Evolutionary conservation across 495 filamentous ascomycete species (phyloP).

Genomic region (Penicillium psychrofluorescens): DNA sequence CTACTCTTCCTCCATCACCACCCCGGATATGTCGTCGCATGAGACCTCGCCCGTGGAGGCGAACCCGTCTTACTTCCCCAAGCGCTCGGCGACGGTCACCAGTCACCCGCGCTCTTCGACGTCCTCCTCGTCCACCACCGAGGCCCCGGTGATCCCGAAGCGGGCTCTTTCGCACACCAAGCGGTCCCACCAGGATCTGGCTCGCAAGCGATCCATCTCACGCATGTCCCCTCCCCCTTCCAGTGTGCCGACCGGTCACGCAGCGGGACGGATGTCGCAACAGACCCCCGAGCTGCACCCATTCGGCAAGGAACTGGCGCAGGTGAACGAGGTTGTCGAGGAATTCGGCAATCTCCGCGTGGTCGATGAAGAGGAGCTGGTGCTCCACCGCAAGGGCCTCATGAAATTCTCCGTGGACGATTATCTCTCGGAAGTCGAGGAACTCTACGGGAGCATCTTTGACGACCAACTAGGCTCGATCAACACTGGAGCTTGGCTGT

Average conservation of each 20-base stretch:
- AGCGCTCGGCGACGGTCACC: conserved; percentile 34
- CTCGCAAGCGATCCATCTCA: conserved; percentile 59
- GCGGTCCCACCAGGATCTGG: conserved; percentile 58
- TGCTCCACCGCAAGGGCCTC: conserved; percentile 58
- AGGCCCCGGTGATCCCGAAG: conserved; percentile 61
- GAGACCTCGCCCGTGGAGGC: conserved; percentile 55
- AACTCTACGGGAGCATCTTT: conserved; percentile 50
- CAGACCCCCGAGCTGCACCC: conserved; percentile 31
- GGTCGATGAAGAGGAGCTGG: conserved; percentile 66
- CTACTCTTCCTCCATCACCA: conserved; percentile 53
- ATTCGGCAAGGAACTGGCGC: conserved; percentile 44
- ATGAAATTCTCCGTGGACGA: conserved; percentile 71
- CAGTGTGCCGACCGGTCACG: conserved; percentile 23
- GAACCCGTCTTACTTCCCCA: conserved; percentile 73
- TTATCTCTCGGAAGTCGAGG: conserved; percentile 75
- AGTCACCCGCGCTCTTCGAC: conserved; percentile 37
- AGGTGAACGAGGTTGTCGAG: conserved; percentile 66
- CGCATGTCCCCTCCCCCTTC: conserved; percentile 40
- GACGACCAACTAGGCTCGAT: conserved; percentile 38
- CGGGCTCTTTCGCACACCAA: conserved; percentile 81
- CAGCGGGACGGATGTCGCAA: conserved; percentile 5
- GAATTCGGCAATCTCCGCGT: conserved; percentile 63
- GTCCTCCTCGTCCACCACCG: conserved; percentile 36
- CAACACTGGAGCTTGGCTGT: conserved; percentile 35
- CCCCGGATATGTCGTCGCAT: conserved; percentile 65